Conservation (phyloP, 495 filamentous ascomycete genomes). For the Trypethelium eluteriae region DNA sequence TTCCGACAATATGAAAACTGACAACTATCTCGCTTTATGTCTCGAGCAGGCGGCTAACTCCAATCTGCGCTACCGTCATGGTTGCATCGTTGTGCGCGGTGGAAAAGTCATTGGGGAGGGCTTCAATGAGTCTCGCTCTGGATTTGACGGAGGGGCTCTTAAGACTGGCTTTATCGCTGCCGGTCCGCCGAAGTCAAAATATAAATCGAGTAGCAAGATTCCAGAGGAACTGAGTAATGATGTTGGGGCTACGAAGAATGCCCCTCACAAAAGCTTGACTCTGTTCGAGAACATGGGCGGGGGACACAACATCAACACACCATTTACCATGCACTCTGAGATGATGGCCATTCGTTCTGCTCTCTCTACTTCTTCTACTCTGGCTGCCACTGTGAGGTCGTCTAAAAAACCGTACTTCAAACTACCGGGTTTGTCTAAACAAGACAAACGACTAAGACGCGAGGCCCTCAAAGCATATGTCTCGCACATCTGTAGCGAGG, state of each 20-base stretch:
- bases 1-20: slow-evolving; percentile 32
- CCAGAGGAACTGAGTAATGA: not conserved
- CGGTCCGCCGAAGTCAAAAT: slow-evolving; percentile 33
- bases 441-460: slow-evolving; percentile 37
- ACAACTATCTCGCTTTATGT: slow-evolving; percentile 43
- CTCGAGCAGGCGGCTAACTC: slow-evolving; percentile 47
- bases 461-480: slow-evolving; percentile 40
- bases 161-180: slow-evolving; percentile 40
- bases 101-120: slow-evolving; percentile 47
- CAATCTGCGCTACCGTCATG: slow-evolving; percentile 45
- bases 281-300: slow-evolving; percentile 32
- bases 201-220: slow-evolving; percentile 23
- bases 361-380: slow-evolving; percentile 39
- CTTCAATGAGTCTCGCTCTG: slow-evolving; percentile 43
- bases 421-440: slow-evolving; percentile 43
- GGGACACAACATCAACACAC: slow-evolving; percentile 33
- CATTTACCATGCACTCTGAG: slow-evolving; percentile 47
- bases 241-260: not conserved
- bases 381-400: slow-evolving; percentile 36
- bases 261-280: slow-evolving; percentile 22
- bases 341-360: slow-evolving; percentile 51
- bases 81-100: slow-evolving; percentile 45
- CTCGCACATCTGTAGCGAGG: slow-evolving; percentile 36
- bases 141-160: slow-evolving; percentile 43
- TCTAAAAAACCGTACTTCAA: slow-evolving; percentile 45